Evolutionary conservation across 352 stramenopile genomes (phyloP), one percentile per base, ranked within the genome.

Genomic region (Phytophthora pinifolia): DNA sequence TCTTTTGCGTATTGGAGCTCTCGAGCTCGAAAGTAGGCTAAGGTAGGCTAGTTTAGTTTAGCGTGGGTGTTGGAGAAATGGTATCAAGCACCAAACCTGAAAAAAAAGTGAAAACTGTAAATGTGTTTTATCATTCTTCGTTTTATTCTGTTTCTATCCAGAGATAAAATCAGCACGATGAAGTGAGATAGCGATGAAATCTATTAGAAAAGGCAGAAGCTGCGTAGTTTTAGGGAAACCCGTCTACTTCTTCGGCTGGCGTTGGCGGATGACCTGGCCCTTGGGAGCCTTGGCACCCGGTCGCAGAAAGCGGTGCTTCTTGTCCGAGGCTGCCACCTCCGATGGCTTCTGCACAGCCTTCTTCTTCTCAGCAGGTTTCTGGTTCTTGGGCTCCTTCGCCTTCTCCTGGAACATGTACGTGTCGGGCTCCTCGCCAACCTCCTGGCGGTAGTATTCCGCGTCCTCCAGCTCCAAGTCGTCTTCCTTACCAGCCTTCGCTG

Each of bases 361-460:
- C 25, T 65, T 62, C 6, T 60, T 57, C 20, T 65, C 48, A 7
- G 39, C 42, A n/a, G 47, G 30, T 42, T 77, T 77, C 56, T 89
- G 86, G 51, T 62, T 56, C 36, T 62, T 62, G 3, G 36, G 29
- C 9, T 50, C 45, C 41, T 66, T 72, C 36, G 59, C 66, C 33
- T 68, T 65, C 9, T 87, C 76, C 14, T 76, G 68, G 61, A 91
- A 91, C 80, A 89, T 90, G 63, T 90, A 87, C 43, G 77, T 44
- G 31, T 94, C 82, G 0, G 83, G 83, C 46, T 91, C 83, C 54
- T 93, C 80, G 12, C 83, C 83, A 18, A 93, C 83, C 39, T 89
- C 83, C 45, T 90, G 75, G 46, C 83, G 80, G 66, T 93, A 93
- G 62, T 91, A 93, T 32, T 91, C 83, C 9, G 71, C 75, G 46